These are phyloP conservation scores for apple (Malus domestica) DNA, from an alignment of 306 rosid species.

Conservation along the genomic window DNA sequence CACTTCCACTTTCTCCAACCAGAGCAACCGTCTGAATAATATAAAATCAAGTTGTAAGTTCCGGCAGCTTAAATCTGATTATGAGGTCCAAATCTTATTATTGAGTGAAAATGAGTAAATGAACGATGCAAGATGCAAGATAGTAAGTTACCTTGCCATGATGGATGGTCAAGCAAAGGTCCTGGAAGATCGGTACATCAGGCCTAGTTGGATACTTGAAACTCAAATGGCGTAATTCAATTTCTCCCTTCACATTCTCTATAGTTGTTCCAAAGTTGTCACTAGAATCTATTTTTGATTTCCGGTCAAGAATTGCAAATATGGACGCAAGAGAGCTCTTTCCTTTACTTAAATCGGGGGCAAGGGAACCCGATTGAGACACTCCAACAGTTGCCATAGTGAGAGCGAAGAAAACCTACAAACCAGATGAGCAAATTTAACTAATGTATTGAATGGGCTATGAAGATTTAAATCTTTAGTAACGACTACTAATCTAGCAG, in stretches of 20 bases:
- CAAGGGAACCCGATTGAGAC: slow-evolving; percentile 30
- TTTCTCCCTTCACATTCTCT: slow-evolving; percentile 32
- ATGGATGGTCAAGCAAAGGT: slow-evolving; percentile 32
- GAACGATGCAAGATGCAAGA: too few relatives aligned
- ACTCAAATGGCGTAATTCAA: slow-evolving; percentile 32
- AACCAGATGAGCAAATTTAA: background rate
- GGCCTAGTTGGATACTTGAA: slow-evolving; percentile 39
- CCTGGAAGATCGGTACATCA: slow-evolving; percentile 32
- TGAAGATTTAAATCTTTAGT: background rate
- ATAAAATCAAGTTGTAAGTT: background rate
- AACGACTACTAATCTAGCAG: background rate
- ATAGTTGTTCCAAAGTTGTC: slow-evolving; percentile 28
- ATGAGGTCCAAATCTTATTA: too few relatives aligned
- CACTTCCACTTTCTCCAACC: slow-evolving; percentile 76
- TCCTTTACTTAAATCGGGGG: slow-evolving; percentile 36
- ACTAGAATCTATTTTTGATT: slow-evolving; percentile 32
- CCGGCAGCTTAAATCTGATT: background rate
- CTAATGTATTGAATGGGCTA: background rate
- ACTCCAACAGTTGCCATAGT: slow-evolving; percentile 30
- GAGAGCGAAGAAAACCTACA: slow-evolving; percentile 50
- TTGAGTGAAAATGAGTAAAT: background rate
- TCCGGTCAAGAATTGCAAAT: slow-evolving; percentile 29
- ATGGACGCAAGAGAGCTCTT: slow-evolving; percentile 31
- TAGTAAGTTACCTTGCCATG: slow-evolving; percentile 35
- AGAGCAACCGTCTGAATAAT: slow-evolving; percentile 49